Evolutionary conservation across 2,329 filamentous ascomycete species (phyloP), one percentile per base, ranked within the genome.

Genomic region (Dothidotthia symphoricarpi): DNA sequence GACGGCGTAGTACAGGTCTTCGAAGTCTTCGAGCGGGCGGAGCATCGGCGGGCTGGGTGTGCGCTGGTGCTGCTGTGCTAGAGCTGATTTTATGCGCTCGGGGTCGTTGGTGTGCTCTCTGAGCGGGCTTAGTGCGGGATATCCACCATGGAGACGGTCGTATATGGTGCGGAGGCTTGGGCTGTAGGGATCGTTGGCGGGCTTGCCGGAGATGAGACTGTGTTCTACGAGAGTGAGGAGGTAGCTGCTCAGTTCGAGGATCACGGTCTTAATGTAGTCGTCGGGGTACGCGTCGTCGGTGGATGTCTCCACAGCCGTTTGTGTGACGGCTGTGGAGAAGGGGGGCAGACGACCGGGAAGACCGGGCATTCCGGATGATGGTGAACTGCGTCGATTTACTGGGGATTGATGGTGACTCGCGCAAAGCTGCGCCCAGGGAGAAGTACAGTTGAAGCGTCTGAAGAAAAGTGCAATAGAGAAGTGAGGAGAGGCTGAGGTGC

Each of bases 31-130:
- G 9, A 65, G 52, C 0, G 55, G 51, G 12, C 62, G 62, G 0
- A 47, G 83, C 81, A 88, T 1, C 51, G 80, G 3, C 86, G 72
- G 8, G 81, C 76, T 47, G 82, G 79, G 3, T 81, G 82, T 3
- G 83, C 83, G 19, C 66, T 64, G 41, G 5, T 22, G 19, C 9
- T 22, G 19, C 5, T 5, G 9, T 80, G 25, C 24, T 77, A 50
- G 24, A 10, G 36, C 54, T 82, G 88, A 17, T n/a, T 41, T 39
- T 34, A 45, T 31, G 22, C 39, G 46, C 5, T 22, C 16, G n/a
- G 29, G 33, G 13, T 43, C 40, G 36, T 46, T 49, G 35, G 48
- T 41, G 27, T 46, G 37, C 7, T 39, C 13, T 10, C 47, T 45
- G 3, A 54, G 41, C 3, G 41, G 39, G 26, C 43, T 52, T 3